Evolutionary conservation across 495 filamentous ascomycete genomes (phyloP), one percentile per base, ranked within the genome.

Genomic region (Schizothecium vesticola): DNA sequence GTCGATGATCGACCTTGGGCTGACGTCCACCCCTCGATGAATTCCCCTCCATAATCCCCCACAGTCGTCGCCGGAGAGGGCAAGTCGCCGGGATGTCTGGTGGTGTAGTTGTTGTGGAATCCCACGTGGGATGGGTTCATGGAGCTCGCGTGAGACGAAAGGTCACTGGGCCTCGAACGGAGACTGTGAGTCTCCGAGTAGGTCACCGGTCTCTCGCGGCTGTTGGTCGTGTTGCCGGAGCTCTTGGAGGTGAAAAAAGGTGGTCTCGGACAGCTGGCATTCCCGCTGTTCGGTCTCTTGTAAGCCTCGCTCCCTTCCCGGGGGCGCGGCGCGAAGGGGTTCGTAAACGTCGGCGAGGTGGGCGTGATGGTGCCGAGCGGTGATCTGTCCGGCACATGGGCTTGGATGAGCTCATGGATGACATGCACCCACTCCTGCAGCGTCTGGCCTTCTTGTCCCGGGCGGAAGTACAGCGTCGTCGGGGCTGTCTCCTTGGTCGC

Each of bases 21-120:
- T 10, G 81, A 80, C 21, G 84, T 86, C 85, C 85, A 86, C 3
- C 84, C 84, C 70, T 85, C 84, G 56, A 86, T 86, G 33, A 86
- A 83, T 66, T 86, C 84, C 22, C 83, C 79, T 56, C 82, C 81
- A 67, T 86, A 83, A 69, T 83, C 82, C 3, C 82, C 83, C 26
- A 84, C 69, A 2, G 80, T 83, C 11, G 78, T 81, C 12, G 80
- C 79, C 36, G 85, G 84, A 3, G 84, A 86, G 9, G 84, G 84
- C 10, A 86, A 75, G 64, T 86, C 84, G 16, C 81, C 74, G 25
- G 83, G 83, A 31, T 75, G 74, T 24, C 83, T 70, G 6, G 72
- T 74, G 4, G 80, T 75, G 60, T 83, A 80, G 66, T 83, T 80
- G 16, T 65, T 43, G 62, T 80, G 80, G 61, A 80, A 76, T 59